Conservation (phyloP, 2,329 filamentous ascomycete species). For the Fusarium euwallaceae region DNA sequence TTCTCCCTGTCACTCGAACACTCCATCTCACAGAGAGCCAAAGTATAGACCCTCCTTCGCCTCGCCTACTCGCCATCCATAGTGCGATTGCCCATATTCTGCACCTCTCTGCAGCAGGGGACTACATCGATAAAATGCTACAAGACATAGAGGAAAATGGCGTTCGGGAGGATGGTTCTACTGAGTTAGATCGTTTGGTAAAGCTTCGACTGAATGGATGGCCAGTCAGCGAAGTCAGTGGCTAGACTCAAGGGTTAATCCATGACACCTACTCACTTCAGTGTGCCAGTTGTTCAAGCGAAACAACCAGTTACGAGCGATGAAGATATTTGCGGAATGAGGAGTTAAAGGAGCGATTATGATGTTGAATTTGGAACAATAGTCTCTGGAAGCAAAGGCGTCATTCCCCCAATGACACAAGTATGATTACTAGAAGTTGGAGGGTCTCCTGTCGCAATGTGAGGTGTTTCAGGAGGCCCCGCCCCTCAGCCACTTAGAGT, state of each 20-base stretch:
- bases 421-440: too few species aligned
- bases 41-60: slow-evolving; percentile 16
- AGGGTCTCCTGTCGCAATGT: too few species aligned
- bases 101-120: slow-evolving; percentile 16
- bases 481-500: too few species aligned
- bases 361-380: too few species aligned
- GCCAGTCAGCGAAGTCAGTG: slow-evolving; percentile 1
- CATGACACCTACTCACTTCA: too few species aligned
- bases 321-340: too few species aligned
- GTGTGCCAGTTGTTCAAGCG: too few species aligned
- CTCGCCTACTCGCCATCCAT: slow-evolving; percentile 10
- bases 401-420: too few species aligned
- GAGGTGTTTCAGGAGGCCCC: too few species aligned
- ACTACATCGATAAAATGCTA: slow-evolving; percentile 14
- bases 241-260: background rate
- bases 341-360: too few species aligned
- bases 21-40: slow-evolving; percentile 6
- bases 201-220: slow-evolving; percentile 3
- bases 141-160: slow-evolving; percentile 6
- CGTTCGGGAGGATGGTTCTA: slow-evolving; percentile 12
- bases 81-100: slow-evolving; percentile 16
- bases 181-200: slow-evolving; percentile 6
- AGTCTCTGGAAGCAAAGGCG: too few species aligned
- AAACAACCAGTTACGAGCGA: too few species aligned
- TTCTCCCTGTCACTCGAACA: slow-evolving; percentile 14